Evolutionary conservation across 805 yeast genomes (phyloP), one percentile per base, ranked within the genome.

Genomic region (Zygotorulaspora florentina): DNA sequence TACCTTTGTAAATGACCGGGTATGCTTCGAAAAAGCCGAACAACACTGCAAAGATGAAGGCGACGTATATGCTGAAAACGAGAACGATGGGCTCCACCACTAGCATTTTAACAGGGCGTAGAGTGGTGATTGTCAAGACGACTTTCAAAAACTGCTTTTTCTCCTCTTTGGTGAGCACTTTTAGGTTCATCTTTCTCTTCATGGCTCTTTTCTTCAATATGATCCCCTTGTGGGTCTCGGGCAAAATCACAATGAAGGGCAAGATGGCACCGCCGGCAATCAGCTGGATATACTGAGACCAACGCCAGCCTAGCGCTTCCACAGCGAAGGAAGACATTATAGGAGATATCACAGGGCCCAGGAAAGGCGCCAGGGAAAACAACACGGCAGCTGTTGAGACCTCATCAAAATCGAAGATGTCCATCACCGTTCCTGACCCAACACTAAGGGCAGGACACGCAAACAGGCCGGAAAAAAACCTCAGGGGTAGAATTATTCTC

Each of bases 391-490:
- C 89, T 3, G 81, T 55, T 12, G 88, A 85, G 59, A 81, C 67
- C 59, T 80, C 79, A 35, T 76, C 75, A 28, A 81, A 78, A 16
- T 72, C 75, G 81, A 90, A 88, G 39, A 87, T 66, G 66, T 88
- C 96, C 44, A 82, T 70, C 50, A 88, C 79, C 4, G 93, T 81
- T 52, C 96, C 96, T 43, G 90, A 88, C 10, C 88, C 91, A 53
- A 86, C 79, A 8, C 95, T 83, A 67, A 88, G 72, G 1, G 90
- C 88, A 2, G 93, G 95, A 1, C 90, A 81, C 1, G 93, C 87
- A 40, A 83, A 74, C 25, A 83, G 72, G 0, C 95, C 95, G 16
- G 84, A 71, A 56, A 88, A 77, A 58, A 85, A 85, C 55, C 96
- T 69, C 37, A 86, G 70, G 4, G 88, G 81, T 39, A 87, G 67